These are phyloP conservation scores for Vitis rupestris DNA, from an alignment of 164 flowering plant species.

Conservation along the genomic window DNA sequence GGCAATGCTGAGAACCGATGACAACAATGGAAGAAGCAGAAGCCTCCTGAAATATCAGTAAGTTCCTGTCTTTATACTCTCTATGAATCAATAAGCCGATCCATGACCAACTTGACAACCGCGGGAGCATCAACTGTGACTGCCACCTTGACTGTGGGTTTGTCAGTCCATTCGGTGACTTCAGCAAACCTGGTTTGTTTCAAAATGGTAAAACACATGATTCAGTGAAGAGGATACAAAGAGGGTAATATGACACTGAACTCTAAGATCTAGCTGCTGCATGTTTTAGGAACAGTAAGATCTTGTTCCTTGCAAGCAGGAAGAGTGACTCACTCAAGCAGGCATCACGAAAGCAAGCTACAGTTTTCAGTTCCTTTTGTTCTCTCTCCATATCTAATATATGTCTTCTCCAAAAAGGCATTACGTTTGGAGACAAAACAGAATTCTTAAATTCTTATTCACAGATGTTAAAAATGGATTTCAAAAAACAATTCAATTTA, in stretches of 20 bases:
- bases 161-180: constrained; percentile 68
- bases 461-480: too few species aligned
- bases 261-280: not conserved
- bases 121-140: constrained; percentile 84
- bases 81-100: constrained; percentile 65
- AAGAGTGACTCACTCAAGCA: not conserved
- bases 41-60: too few species aligned
- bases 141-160: constrained; percentile 87
- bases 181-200: constrained; percentile 57
- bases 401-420: too few species aligned
- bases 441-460: too few species aligned
- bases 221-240: not conserved
- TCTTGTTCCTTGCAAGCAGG: not conserved
- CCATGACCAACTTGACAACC: constrained; percentile 70
- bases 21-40: too few species aligned
- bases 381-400: too few species aligned
- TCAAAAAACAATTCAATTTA: too few species aligned
- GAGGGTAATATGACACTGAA: not conserved
- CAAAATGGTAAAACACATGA: not conserved
- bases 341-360: not conserved
- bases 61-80: not conserved
- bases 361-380: too few species aligned
- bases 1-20: too few species aligned
- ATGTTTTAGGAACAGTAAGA: not conserved
- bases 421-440: too few species aligned